Percentiles rank a stretch among this genome's conserved stretches.
Conservation (phyloP, 106 monocot genomes). For the Apostasia shenzhenica region DNA sequence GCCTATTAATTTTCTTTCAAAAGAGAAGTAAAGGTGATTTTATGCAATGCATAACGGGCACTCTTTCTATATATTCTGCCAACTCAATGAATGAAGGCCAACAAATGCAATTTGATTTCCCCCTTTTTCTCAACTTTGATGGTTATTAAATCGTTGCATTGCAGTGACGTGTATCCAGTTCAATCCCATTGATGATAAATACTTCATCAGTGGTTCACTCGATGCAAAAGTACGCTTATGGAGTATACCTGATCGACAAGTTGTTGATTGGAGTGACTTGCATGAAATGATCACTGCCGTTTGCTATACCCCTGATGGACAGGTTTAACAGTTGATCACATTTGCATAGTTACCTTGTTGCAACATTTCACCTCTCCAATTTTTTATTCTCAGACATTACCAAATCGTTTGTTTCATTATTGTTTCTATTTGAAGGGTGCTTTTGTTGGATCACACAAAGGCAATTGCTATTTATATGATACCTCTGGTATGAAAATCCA, state of each 20-base stretch:
- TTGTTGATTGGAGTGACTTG: conserved; percentile 95
- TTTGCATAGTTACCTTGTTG: not conserved
- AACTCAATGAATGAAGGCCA: no score
- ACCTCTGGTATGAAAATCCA: conserved; percentile 39
- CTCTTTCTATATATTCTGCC: no score
- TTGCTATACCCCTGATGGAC: conserved; percentile 94
- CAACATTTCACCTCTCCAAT: not conserved
- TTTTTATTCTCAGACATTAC: not conserved
- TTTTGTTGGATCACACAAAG: conserved; percentile 62
- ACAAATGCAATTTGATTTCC: no score
- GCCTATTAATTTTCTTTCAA: no score
- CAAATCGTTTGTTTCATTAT: conserved; percentile 8
- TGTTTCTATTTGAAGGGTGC: conserved; percentile 44
- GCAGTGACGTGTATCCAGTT: conserved; percentile 99
- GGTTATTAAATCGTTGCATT: conserved; percentile 11
- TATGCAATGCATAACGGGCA: no score
- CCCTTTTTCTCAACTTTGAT: not conserved
- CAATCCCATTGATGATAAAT: conserved; percentile 88
- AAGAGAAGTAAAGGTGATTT: no score
- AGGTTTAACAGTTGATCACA: conserved; percentile 39
- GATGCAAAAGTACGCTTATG: conserved; percentile 93
- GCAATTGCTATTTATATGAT: conserved; percentile 55
- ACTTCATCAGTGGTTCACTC: conserved; percentile 93
- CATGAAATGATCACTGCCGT: conserved; percentile 97
- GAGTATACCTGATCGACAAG: conserved; percentile 78